Percentiles rank a stretch among this genome's conserved stretches.
phyloP scores from a whole-genome alignment of 345 rosid species.

The Corymbia maculata region DNA sequence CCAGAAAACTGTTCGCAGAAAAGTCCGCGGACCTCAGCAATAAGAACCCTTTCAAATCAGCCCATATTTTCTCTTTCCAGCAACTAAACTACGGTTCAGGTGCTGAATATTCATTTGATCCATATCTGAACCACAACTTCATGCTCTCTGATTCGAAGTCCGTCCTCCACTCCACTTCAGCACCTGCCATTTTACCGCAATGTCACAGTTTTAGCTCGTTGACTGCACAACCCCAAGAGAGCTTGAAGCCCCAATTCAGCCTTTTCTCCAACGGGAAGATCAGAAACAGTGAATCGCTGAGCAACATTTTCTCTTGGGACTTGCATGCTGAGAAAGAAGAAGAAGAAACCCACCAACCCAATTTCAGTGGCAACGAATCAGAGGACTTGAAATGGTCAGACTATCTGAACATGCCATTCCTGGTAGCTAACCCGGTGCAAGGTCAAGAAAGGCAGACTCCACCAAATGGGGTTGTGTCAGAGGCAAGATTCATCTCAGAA shows the following conservation, averaged over 20 bases:
- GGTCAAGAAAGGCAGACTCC: constrained; percentile 1
- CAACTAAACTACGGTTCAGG: neutral
- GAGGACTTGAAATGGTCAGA: constrained; percentile 11
- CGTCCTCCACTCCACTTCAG: neutral
- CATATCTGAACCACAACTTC: neutral
- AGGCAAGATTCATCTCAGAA: neutral
- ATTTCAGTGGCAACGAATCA: neutral
- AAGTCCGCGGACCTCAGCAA: neutral
- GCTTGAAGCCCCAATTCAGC: neutral
- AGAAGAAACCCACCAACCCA: neutral
- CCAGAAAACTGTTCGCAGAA: neutral
- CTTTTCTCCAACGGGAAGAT: neutral
- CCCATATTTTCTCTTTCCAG: neutral
- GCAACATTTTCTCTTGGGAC: neutral
- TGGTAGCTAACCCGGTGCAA: neutral
- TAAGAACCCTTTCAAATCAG: neutral
- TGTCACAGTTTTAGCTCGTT: neutral
- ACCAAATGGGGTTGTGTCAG: neutral
- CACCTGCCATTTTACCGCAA: neutral
- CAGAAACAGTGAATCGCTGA: neutral
- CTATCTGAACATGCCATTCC: constrained; percentile 5
- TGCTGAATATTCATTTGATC: neutral
- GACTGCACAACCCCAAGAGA: neutral
- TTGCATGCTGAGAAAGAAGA: neutral
- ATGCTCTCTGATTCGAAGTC: neutral